A percentile compares a stretch with the other conserved stretches of the same genome.
phyloP scores from a whole-genome alignment of 495 filamentous ascomycete species.

The Aspergillus incahuasiensis region DNA sequence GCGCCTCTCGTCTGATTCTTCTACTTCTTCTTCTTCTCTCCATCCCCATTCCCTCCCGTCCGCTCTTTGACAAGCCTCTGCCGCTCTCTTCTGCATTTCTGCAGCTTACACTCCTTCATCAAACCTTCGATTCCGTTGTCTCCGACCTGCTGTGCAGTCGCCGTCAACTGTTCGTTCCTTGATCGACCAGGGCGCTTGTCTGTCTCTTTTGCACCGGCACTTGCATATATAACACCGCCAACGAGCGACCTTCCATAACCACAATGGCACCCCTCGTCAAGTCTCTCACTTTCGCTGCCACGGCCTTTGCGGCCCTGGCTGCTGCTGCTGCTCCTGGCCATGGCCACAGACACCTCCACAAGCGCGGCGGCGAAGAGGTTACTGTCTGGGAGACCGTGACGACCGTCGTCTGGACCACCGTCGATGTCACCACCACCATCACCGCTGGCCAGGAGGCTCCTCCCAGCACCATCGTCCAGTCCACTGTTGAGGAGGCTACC shows the following conservation, averaged over 20 bases:
- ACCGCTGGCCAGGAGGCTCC: conserved; percentile 5
- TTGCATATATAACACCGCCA: conserved; percentile 11
- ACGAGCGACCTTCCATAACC: conserved; percentile 11
- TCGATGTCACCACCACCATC: conserved; percentile 43
- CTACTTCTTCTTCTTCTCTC: conserved; percentile 6
- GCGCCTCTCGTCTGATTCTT: neutral
- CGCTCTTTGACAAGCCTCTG: conserved; percentile 14
- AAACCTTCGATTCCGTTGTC: conserved; percentile 11
- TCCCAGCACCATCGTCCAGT: conserved; percentile 10
- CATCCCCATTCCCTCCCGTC: conserved; percentile 5
- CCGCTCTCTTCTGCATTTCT: conserved; percentile 12
- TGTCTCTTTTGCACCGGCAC: conserved; percentile 2
- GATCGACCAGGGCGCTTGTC: conserved; percentile 10
- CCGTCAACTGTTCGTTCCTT: conserved; percentile 16
- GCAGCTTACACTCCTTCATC: conserved; percentile 19
- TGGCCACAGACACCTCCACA: conserved; percentile 22
- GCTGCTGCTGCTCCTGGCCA: conserved; percentile 30
- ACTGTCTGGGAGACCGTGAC: conserved; percentile 29
- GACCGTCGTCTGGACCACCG: conserved; percentile 31
- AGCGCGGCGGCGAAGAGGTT: conserved; percentile 36
- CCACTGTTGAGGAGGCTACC: conserved; percentile 10
- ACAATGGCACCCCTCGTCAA: conserved; percentile 43
- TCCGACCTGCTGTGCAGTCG: conserved; percentile 38
- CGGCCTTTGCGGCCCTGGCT: conserved; percentile 34
- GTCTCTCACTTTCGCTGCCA: conserved; percentile 38